Evolutionary conservation across 768 basidiomycete genomes (phyloP), one percentile per base, ranked within the genome.

Genomic region (Lyophyllum decastes): DNA sequence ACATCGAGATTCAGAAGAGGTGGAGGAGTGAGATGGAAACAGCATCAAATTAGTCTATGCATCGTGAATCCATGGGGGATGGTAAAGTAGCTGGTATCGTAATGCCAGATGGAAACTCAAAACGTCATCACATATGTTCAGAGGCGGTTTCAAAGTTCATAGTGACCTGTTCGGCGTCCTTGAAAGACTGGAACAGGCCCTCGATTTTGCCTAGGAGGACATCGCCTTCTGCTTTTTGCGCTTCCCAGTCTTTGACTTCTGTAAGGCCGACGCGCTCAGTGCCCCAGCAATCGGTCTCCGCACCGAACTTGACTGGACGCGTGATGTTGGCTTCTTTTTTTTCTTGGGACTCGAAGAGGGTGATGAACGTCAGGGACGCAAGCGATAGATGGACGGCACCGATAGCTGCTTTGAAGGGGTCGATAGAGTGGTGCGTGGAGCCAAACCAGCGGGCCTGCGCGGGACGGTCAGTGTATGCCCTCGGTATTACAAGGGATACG

Each of bases 11-110:
- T 41, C 97, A 99, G 78, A 85, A 84, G 68, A 79, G 86, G 57
- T 98, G 95, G 96, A 82, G 92, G 60, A 75, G 76, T 62, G 81
- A 91, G 68, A 89, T 97, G 67, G 87, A 90, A 58, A 81, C 82
- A 48, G 86, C 88, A 19, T 57, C 58, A 24, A 55, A 54, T 38
- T 57, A 22, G 50, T 26, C 11, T 48, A 40, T 58, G 27, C 38
- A 33, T 40, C 16, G 6, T 40, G 12, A n/a, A 43, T 11, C 16
- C 44, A 56, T 7, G 40, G 47, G 17, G 27, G 4, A 41, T 7
- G 17, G 35, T 41, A 41, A 41, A 38, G 9, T 41, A 41, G 26
- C n/a, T 26, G 27, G 17, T 48, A 48, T 48, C 19, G 10, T 9
- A 48, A 19, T 7, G 27, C 30, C 44, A 14, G 22, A 45, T 24